These are phyloP conservation scores for Cryptococcus sp. DNA, from an alignment of 1,284 basidiomycete species.

Conservation along the genomic window DNA sequence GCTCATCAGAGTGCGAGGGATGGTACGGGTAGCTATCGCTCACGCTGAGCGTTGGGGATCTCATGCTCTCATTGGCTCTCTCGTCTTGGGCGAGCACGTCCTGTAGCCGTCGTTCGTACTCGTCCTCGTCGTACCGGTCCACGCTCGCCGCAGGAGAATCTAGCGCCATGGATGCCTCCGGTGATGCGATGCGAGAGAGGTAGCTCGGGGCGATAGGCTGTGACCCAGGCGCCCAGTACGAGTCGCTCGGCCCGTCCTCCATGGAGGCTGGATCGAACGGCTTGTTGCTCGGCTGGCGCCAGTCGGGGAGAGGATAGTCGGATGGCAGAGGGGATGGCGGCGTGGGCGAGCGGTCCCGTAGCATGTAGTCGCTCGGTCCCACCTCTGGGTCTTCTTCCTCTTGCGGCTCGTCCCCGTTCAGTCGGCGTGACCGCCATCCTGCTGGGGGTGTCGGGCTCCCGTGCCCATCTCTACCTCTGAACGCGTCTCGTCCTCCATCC, in stretches of 20 bases:
- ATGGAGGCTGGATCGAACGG: slow-evolving; percentile 7
- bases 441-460: slow-evolving; percentile 7
- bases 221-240: slow-evolving; percentile 16
- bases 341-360: slow-evolving; percentile 5
- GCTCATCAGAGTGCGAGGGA: not conserved
- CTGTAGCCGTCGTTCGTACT: slow-evolving; percentile 14
- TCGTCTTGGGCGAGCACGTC: slow-evolving; percentile 7
- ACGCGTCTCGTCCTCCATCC: not conserved
- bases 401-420: slow-evolving; percentile 1
- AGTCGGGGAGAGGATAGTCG: slow-evolving; percentile 8
- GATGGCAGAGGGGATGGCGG: slow-evolving; percentile 1
- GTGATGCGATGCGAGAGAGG: not conserved
- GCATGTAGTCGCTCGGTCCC: slow-evolving; percentile 25
- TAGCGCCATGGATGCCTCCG: too few species aligned
- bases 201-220: not conserved
- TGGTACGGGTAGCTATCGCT: not conserved
- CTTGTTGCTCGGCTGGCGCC: slow-evolving; percentile 8
- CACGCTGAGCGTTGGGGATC: not conserved
- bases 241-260: slow-evolving; percentile 29
- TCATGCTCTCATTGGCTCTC: not conserved
- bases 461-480: not conserved
- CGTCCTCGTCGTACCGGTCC: slow-evolving; percentile 7
- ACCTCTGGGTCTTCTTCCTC: slow-evolving; percentile 13
- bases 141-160: not conserved
- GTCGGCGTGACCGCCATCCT: slow-evolving; percentile 2